A percentile compares a stretch with the other conserved stretches of the same genome.
These are phyloP conservation scores for Avena atlantica DNA, from an alignment of 176 grass and related monocot species.

Conservation along the genomic window DNA sequence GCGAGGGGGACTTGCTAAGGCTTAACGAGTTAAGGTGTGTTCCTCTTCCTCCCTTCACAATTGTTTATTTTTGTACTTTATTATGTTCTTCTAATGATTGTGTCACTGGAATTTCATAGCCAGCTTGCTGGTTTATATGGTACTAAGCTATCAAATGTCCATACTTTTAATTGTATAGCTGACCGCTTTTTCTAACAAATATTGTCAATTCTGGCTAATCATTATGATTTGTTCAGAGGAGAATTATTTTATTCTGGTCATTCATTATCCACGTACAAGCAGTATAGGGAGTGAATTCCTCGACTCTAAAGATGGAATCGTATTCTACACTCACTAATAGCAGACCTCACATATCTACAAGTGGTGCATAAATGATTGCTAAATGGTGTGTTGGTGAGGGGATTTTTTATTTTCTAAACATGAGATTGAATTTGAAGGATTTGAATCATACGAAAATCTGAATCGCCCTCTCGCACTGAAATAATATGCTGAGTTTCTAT, in stretches of 20 bases:
- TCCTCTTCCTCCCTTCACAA: no score
- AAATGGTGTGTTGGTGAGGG: no score
- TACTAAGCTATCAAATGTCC: constrained; percentile 78
- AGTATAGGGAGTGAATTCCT: background rate
- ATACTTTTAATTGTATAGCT: constrained; percentile 30
- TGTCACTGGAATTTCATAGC: constrained; percentile 69
- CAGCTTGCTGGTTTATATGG: constrained; percentile 86
- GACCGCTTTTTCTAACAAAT: background rate
- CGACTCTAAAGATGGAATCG: background rate
- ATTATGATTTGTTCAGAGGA: background rate
- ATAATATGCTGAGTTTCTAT: no score
- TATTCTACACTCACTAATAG: background rate
- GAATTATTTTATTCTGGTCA: background rate
- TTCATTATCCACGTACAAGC: constrained; percentile 17
- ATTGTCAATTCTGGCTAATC: constrained; percentile 4
- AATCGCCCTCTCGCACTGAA: no score
- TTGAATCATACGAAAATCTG: no score
- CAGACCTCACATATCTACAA: constrained; percentile 1
- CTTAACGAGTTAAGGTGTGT: no score
- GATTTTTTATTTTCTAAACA: no score
- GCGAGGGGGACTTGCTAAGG: no score
- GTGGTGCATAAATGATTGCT: background rate
- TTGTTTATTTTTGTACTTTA: no score
- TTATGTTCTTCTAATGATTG: constrained; percentile 40
- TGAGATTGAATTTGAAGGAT: no score